Base-by-base conservation (phyloP, 352 stramenopile genomes). In the Blastocystis sp. region DNA sequence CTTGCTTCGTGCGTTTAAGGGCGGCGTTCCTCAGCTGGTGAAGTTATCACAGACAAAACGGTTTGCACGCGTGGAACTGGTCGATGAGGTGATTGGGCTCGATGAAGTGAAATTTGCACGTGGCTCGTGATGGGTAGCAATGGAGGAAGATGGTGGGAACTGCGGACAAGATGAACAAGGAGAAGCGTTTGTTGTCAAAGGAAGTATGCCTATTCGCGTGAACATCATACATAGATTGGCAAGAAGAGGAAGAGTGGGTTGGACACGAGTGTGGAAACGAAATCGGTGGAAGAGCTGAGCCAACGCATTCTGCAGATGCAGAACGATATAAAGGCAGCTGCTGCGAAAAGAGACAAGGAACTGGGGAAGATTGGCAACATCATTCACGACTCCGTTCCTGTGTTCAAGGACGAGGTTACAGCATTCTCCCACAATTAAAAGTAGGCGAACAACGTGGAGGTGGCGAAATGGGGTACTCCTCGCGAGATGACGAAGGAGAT, bases 311-410 rank as follows among this genome's bases (percentile, higher is more conserved):
- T 21, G 21, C 21, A 74, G 17, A 74, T 48, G 64, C 64, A 74
- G 34, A 52, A 74, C 14, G 7, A 21, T 24, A 74, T 74, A 19
- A 42, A 74, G 42, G 42, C 0, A 11, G 21, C 45, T 6, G 48
- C 48, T 7, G 14, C 6, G 48, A 14, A 57, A 57, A 57, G 48
- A 57, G 93, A 96, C 57, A 89, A 89, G 57, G 92, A 95, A 89
- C 90, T 96, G 65, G 91, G 89, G 76, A 94, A 94, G 91, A 98
- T 99, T 89, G 97, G 95, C 68, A 99, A 99, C 92, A 92, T 96
- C 24, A 95, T 99, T 38, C 95, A 98, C 91, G 92, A 94, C 7
- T 93, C 94, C 57, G 96, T 99, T 82, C 95, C 96, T 42, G 93
- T 98, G 68, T 95, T 91, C n/a, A 93, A 96, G 89, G 95, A 98